phyloP scores from a whole-genome alignment of 768 basidiomycete genomes.

The Paxillus rubicundulus region DNA sequence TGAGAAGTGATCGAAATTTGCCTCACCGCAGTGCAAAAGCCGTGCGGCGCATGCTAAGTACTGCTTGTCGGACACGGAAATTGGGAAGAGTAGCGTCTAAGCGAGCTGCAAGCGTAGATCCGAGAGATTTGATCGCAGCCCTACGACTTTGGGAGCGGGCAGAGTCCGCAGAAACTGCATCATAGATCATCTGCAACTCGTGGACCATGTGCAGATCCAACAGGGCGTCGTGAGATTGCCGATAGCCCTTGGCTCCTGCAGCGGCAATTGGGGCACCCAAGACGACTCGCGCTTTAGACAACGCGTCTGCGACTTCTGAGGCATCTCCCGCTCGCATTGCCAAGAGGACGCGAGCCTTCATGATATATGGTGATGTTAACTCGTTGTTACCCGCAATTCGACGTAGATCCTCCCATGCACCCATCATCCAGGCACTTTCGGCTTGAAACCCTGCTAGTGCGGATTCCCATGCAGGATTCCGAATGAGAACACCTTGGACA shows the following conservation, averaged over 20 bases:
- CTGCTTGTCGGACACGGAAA: constrained; percentile 83
- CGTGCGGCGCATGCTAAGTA: constrained; percentile 85
- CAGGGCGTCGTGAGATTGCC: constrained; percentile 82
- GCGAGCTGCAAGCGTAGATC: constrained; percentile 52
- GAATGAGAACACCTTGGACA: constrained; percentile 84
- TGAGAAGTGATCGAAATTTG: not conserved
- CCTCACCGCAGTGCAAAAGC: constrained; percentile 72
- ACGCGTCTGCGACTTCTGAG: constrained; percentile 43
- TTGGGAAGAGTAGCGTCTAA: constrained; percentile 80
- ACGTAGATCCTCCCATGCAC: constrained; percentile 86
- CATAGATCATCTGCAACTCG: constrained; percentile 73
- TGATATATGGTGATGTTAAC: constrained; percentile 57
- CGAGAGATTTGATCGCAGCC: constrained; percentile 39
- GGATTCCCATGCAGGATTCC: constrained; percentile 80
- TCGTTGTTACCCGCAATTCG: constrained; percentile 50
- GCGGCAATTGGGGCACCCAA: constrained; percentile 82
- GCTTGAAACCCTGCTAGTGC: constrained; percentile 80
- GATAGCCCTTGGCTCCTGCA: constrained; percentile 78
- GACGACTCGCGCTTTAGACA: constrained; percentile 63
- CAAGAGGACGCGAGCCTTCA: constrained; percentile 77
- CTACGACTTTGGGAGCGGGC: constrained; percentile 37
- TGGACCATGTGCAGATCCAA: constrained; percentile 83
- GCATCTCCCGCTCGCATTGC: constrained; percentile 64
- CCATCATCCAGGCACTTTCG: constrained; percentile 95
- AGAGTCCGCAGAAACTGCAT: constrained; percentile 39